These are phyloP conservation scores for Leersia perrieri DNA, from an alignment of 176 grass and related monocot species.

Conservation along the genomic window DNA sequence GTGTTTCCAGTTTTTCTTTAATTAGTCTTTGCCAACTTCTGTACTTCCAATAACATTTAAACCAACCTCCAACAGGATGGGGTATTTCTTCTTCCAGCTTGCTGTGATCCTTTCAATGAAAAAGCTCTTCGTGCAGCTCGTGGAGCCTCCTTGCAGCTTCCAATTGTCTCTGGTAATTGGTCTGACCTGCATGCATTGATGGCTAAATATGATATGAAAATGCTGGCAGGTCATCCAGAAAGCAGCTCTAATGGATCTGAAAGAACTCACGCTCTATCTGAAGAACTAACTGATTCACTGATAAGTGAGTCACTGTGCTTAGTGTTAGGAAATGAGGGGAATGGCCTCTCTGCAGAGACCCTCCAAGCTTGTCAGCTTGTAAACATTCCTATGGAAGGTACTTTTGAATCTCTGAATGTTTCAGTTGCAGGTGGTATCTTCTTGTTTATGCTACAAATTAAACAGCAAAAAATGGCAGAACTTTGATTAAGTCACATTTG, in stretches of 20 bases:
- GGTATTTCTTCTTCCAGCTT: constrained; percentile 78
- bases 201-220: constrained; percentile 55
- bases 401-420: constrained; percentile 97
- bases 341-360: constrained; percentile 65
- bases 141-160: constrained; percentile 82
- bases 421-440: constrained; percentile 93
- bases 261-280: constrained; percentile 36
- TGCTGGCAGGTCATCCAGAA: constrained; percentile 78
- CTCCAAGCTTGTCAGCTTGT: constrained; percentile 64
- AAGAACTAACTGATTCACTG: constrained; percentile 60
- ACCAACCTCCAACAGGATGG: constrained; percentile 59
- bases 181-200: constrained; percentile 37
- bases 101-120: constrained; percentile 96
- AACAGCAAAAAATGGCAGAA: constrained; percentile 28
- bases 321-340: constrained; percentile 90
- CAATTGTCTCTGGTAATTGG: constrained; percentile 72
- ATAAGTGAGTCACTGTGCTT: constrained; percentile 67
- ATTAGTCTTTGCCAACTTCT: neutral
- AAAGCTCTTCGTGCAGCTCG: constrained; percentile 88
- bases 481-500: constrained; percentile 25
- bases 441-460: constrained; percentile 81
- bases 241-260: constrained; percentile 37
- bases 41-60: constrained; percentile 27
- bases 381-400: constrained; percentile 89
- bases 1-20: neutral